These are phyloP conservation scores for Picea abies DNA, from an alignment of 83 land plant genomes.

Conservation along the genomic window DNA sequence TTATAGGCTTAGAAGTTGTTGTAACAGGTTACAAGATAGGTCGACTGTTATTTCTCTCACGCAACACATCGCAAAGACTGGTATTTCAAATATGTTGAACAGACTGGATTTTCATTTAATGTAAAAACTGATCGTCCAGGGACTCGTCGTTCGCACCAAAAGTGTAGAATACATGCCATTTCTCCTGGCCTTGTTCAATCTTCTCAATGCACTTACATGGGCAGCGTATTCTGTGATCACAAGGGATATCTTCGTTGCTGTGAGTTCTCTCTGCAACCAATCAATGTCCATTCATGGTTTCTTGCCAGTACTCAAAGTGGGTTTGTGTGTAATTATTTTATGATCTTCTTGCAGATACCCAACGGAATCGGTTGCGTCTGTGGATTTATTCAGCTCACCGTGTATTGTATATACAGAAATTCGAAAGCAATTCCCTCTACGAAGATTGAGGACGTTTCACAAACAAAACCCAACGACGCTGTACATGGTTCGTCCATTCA, in stretches of 20 bases:
- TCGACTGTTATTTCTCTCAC: neutral
- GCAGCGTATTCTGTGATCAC: constrained; percentile 33
- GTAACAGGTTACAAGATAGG: neutral
- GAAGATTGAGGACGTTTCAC: too few species aligned
- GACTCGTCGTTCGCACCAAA: constrained; percentile 27
- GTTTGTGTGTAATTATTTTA: too few species aligned
- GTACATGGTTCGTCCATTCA: too few species aligned
- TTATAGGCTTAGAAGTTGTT: neutral
- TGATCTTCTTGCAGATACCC: too few species aligned
- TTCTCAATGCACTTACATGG: constrained; percentile 38
- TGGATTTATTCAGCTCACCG: too few species aligned
- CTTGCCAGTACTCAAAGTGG: too few species aligned
- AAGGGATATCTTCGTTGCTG: constrained; percentile 31
- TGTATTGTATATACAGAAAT: too few species aligned
- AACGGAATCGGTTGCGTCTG: too few species aligned
- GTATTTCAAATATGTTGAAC: neutral
- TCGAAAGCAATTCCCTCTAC: too few species aligned
- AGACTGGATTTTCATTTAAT: neutral
- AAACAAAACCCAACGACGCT: too few species aligned
- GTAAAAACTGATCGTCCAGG: constrained; percentile 15
- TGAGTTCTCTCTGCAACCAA: constrained; percentile 9
- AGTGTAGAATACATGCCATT: constrained; percentile 52
- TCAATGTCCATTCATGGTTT: too few species aligned
- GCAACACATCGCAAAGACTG: neutral
- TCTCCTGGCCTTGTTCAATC: constrained; percentile 27